phyloP scores from a whole-genome alignment of 2,329 filamentous ascomycete species.

The Chaetomium sp. region DNA sequence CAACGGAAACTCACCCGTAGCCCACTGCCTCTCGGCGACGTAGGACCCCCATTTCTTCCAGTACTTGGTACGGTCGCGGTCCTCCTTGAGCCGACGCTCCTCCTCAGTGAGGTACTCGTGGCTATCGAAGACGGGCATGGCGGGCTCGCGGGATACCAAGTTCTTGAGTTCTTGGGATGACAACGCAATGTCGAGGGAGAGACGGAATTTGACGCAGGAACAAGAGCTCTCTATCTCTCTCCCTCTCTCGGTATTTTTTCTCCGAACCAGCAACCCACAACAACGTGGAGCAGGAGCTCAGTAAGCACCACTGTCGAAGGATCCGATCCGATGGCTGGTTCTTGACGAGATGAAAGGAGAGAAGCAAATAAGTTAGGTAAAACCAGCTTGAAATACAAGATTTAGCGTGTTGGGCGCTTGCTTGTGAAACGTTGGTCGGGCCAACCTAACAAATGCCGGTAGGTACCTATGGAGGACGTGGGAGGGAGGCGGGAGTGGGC shows the following conservation, averaged over 20 bases:
- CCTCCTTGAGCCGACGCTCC: constrained; percentile 85
- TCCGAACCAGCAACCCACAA: constrained; percentile 2
- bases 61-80: constrained; percentile 81
- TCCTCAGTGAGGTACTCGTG: constrained; percentile 87
- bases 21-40: constrained; percentile 92
- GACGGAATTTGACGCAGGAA: neutral
- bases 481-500: neutral
- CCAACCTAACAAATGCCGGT: constrained; percentile 9
- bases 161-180: neutral
- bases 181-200: neutral
- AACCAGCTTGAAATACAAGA: constrained; percentile 3
- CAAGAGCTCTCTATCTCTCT: neutral
- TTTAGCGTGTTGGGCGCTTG: neutral
- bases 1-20: constrained; percentile 65
- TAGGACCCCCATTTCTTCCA: constrained; percentile 99
- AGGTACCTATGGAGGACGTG: neutral
- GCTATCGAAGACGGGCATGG: constrained; percentile 87
- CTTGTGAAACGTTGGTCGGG: constrained; percentile 8
- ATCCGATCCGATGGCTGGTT: neutral
- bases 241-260: neutral
- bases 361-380: neutral
- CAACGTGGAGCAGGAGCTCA: constrained; percentile 2
- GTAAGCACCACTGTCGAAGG: constrained; percentile 9
- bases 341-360: neutral
- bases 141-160: constrained; percentile 29